A percentile compares a stretch with the other conserved stretches of the same genome.
Conservation (phyloP, 768 basidiomycete species). For the Lactarius vividus region DNA sequence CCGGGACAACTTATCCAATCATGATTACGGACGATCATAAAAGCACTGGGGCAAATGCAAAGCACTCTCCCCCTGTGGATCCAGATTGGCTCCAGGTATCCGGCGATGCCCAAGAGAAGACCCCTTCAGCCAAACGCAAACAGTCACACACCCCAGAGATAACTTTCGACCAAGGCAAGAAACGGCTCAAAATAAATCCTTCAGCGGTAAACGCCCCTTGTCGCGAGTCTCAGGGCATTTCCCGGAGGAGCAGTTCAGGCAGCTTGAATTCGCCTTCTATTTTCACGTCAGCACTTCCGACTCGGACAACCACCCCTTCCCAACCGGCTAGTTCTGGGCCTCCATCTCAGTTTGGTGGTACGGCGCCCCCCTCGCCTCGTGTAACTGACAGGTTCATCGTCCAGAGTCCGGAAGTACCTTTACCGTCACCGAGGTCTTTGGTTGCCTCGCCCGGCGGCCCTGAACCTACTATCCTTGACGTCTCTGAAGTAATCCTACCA, state of each 20-base stretch:
- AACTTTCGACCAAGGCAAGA: conserved; percentile 41
- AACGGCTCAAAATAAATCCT: conserved; percentile 73
- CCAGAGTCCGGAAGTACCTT: conserved; percentile 13
- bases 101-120: conserved; percentile 20
- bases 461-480: conserved; percentile 16
- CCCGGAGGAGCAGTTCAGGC: conserved; percentile 34
- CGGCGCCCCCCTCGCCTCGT: conserved; percentile 26
- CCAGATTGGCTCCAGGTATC: conserved; percentile 48
- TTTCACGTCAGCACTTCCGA: conserved; percentile 33
- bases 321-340: conserved; percentile 27
- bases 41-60: conserved; percentile 47
- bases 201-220: conserved; percentile 52
- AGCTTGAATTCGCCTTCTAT: conserved; percentile 34
- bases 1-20: conserved; percentile 81
- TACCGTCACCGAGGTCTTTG: conserved; percentile 24
- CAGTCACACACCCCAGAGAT: conserved; percentile 39
- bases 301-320: conserved; percentile 35
- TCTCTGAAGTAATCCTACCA: conserved; percentile 3
- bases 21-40: conserved; percentile 99
- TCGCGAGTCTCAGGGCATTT: conserved; percentile 33
- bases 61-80: conserved; percentile 30
- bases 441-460: conserved; percentile 10
- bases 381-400: conserved; percentile 12
- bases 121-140: conserved; percentile 43
- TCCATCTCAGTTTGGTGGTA: conserved; percentile 24